phyloP scores from a whole-genome alignment of 139 green algal species.

The Chlamydomonas sp. region DNA sequence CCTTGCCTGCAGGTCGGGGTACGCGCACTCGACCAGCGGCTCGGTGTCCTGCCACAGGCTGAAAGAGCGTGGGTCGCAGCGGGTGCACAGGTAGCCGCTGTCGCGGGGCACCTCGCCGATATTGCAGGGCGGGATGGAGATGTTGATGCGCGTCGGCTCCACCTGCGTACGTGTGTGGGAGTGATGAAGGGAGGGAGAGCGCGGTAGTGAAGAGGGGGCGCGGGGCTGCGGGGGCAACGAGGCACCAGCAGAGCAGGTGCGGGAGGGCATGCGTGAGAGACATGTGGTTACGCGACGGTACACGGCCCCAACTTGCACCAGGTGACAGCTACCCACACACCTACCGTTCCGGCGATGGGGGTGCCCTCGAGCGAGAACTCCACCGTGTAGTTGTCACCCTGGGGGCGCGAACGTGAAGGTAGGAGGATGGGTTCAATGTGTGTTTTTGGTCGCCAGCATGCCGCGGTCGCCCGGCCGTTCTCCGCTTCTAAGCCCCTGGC shows the following conservation, averaged over 20 bases:
- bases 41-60: conserved; percentile 38
- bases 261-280: no score
- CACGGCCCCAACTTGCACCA: no score
- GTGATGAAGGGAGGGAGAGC: background rate
- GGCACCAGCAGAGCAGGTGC: no score
- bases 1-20: background rate
- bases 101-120: conserved; percentile 29
- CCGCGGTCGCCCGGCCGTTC: no score
- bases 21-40: conserved; percentile 12
- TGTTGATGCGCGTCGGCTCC: background rate
- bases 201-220: background rate
- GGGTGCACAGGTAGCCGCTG: conserved; percentile 12
- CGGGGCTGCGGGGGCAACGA: background rate
- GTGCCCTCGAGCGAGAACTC: conserved; percentile 9
- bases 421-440: background rate
- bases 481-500: no score
- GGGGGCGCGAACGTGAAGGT: background rate
- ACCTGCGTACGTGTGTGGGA: background rate
- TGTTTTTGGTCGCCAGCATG: background rate
- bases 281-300: no score
- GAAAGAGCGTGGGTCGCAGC: conserved; percentile 24
- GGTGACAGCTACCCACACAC: background rate
- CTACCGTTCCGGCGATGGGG: conserved; percentile 3
- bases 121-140: conserved; percentile 15
- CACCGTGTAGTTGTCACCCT: conserved; percentile 31